Conservation (phyloP, 2,329 filamentous ascomycete genomes). For the Talaromyces amestolkiae region DNA sequence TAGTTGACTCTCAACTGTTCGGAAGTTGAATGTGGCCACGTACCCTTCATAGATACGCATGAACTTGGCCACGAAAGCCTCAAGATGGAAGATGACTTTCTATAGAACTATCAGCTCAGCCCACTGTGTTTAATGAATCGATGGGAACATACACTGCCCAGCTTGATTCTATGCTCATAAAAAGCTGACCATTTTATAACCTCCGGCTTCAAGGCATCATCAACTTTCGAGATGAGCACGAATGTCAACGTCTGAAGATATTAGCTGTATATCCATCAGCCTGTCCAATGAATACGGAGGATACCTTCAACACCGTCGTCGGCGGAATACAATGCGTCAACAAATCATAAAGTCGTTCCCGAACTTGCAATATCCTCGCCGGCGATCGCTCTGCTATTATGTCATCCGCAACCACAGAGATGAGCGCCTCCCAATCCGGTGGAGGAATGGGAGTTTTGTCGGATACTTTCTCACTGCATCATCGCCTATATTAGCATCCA, state of each 20-base stretch:
- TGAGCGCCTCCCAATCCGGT: slow-evolving; percentile 93
- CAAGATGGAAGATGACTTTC: slow-evolving; percentile 97
- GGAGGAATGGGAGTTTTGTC: slow-evolving; percentile 87
- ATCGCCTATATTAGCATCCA: slow-evolving; percentile 5
- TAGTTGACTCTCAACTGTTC: slow-evolving; percentile 16
- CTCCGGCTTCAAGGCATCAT: slow-evolving; percentile 85
- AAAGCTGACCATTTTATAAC: slow-evolving; percentile 96
- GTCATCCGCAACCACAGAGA: slow-evolving; percentile 84
- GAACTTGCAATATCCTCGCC: slow-evolving; percentile 78
- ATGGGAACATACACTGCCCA: slow-evolving; percentile 59
- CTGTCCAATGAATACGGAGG: background rate
- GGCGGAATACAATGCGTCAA: slow-evolving; percentile 96
- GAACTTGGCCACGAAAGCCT: slow-evolving; percentile 97
- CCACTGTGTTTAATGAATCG: slow-evolving; percentile 6
- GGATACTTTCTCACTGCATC: slow-evolving; percentile 75
- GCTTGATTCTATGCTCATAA: slow-evolving; percentile 91
- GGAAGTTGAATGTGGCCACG: slow-evolving; percentile 23
- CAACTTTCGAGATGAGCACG: slow-evolving; percentile 81
- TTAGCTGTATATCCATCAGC: background rate
- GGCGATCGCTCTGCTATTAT: slow-evolving; percentile 94
- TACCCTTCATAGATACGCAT: slow-evolving; percentile 95
- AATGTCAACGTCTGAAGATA: slow-evolving; percentile 73
- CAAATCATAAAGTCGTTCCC: slow-evolving; percentile 93
- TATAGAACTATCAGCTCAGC: slow-evolving; percentile 22
- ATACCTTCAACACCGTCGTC: slow-evolving; percentile 81